Percentiles rank a stretch among this genome's conserved stretches.
These are phyloP conservation scores for Dryadomyces quercivorus DNA, from an alignment of 2,329 filamentous ascomycete species.

Conservation along the genomic window DNA sequence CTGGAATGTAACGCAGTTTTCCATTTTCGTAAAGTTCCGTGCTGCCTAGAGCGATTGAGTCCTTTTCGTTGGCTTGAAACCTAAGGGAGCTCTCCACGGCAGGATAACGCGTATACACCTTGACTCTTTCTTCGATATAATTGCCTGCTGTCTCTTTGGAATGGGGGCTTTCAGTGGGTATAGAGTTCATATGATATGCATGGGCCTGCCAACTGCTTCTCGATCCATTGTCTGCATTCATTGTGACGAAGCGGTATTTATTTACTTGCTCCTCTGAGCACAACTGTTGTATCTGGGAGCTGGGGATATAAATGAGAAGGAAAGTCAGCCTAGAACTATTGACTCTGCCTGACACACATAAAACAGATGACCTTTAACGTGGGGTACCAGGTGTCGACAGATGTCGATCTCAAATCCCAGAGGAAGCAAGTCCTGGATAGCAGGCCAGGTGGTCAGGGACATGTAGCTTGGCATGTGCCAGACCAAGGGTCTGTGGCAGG, in stretches of 20 bases:
- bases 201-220: constrained; percentile 4
- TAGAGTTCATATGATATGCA: not conserved
- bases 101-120: not conserved
- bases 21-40: constrained; percentile 12
- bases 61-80: not conserved
- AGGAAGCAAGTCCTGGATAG: too few relatives aligned
- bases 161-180: not conserved
- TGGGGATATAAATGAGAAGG: too few relatives aligned
- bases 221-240: not conserved
- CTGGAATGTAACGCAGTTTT: constrained; percentile 8
- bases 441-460: too few relatives aligned
- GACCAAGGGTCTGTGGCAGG: too few relatives aligned
- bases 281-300: too few relatives aligned
- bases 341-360: too few relatives aligned
- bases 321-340: too few relatives aligned
- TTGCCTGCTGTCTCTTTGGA: not conserved
- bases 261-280: too few relatives aligned
- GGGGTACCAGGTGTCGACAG: too few relatives aligned
- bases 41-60: constrained; percentile 5
- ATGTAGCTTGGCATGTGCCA: too few relatives aligned
- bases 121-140: not conserved
- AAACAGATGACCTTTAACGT: too few relatives aligned
- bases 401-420: too few relatives aligned
- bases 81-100: not conserved
- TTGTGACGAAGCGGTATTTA: not conserved